A percentile compares a stretch with the other conserved stretches of the same genome.
Evolutionary conservation across 2,329 filamentous ascomycete species (phyloP).

Genomic region (Fusarium mundagurra): DNA sequence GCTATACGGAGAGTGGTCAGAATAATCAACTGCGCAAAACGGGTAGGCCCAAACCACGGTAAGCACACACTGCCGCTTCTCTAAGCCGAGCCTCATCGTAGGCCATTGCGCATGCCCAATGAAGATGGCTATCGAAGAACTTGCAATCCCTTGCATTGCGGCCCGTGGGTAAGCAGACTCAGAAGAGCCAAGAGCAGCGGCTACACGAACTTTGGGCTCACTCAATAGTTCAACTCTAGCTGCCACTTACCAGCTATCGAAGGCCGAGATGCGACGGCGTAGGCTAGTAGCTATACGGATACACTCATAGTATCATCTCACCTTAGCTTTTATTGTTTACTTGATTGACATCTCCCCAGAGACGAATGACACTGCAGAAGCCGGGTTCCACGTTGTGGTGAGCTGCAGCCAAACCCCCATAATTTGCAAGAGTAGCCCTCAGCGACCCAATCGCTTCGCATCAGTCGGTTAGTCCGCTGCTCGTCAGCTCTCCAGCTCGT

Average conservation of each 20-base stretch:
- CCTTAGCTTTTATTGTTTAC: constrained; percentile 27
- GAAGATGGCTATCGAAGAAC: background rate
- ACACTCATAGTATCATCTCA: constrained; percentile 5
- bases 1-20: constrained; percentile 12
- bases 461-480: constrained; percentile 31
- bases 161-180: background rate
- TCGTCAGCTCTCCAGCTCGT: constrained; percentile 36
- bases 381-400: constrained; percentile 30
- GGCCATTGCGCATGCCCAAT: background rate
- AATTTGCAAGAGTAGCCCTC: constrained; percentile 38
- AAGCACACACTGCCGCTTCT: constrained; percentile 20
- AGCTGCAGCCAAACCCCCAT: constrained; percentile 37
- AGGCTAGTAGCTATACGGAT: background rate
- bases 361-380: constrained; percentile 33
- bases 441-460: constrained; percentile 38
- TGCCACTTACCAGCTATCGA: constrained; percentile 12
- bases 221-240: constrained; percentile 1
- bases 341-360: constrained; percentile 30
- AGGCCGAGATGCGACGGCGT: constrained; percentile 5
- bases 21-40: constrained; percentile 11
- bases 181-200: background rate
- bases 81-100: constrained; percentile 33
- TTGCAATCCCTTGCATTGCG: constrained; percentile 6
- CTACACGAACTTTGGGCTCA: background rate
- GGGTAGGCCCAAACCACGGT: background rate